Percentiles rank a stretch among this genome's conserved stretches.
These are phyloP conservation scores for Gaultheria prostrata DNA, from an alignment of 148 eudicot species.

Conservation along the genomic window DNA sequence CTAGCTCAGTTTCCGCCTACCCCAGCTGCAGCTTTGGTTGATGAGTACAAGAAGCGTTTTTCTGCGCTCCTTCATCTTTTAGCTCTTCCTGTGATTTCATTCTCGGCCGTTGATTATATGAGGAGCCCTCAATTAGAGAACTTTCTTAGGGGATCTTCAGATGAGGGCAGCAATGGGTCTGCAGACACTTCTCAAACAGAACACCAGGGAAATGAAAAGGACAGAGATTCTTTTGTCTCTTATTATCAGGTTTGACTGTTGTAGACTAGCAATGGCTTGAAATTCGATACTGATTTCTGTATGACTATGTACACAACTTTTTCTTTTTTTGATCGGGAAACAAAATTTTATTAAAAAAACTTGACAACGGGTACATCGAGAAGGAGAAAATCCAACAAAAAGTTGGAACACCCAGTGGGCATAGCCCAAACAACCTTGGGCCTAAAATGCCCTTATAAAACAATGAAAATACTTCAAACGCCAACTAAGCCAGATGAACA, in stretches of 20 bases:
- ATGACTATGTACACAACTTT: neutral
- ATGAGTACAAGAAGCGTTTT: constrained; percentile 61
- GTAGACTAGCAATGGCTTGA: neutral
- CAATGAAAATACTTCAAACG: too few relatives aligned
- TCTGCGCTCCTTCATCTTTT: constrained; percentile 54
- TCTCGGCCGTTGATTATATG: constrained; percentile 51
- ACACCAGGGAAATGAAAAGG: constrained; percentile 32
- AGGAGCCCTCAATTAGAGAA: constrained; percentile 57
- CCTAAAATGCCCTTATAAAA: too few relatives aligned
- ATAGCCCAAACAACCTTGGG: too few relatives aligned
- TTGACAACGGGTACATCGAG: too few relatives aligned
- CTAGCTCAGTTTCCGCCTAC: constrained; percentile 73
- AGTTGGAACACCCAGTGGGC: too few relatives aligned
- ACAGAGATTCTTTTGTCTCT: constrained; percentile 38
- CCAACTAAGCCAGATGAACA: too few relatives aligned
- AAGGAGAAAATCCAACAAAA: too few relatives aligned
- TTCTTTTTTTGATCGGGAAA: too few relatives aligned
- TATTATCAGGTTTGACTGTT: constrained; percentile 67
- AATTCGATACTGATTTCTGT: neutral
- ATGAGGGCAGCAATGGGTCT: constrained; percentile 36
- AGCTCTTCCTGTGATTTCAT: constrained; percentile 71
- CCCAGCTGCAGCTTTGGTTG: constrained; percentile 54
- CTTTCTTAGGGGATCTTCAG: constrained; percentile 52
- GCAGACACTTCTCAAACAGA: constrained; percentile 41
- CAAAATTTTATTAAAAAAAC: too few relatives aligned